Conservation (phyloP, 257 asterid genomes). For the Solanum chmielewskii region DNA sequence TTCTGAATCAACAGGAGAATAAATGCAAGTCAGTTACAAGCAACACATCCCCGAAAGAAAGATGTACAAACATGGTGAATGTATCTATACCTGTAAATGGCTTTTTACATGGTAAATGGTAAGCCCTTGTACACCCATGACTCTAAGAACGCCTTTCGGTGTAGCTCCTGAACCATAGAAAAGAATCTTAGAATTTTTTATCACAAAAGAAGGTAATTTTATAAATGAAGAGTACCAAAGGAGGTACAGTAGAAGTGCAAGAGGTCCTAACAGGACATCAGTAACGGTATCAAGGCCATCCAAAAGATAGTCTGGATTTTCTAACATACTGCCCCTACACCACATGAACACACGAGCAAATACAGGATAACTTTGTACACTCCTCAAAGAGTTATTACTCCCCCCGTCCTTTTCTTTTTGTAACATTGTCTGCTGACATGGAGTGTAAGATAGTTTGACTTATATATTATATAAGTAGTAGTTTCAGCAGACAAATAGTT, state of each 20-base stretch:
- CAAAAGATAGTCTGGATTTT: background rate
- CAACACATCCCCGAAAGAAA: background rate
- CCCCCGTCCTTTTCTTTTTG: background rate
- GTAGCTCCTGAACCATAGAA: slow-evolving; percentile 74
- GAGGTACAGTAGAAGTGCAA: background rate
- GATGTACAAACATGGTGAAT: background rate
- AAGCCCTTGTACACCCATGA: slow-evolving; percentile 97
- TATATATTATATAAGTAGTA: background rate
- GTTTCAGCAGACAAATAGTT: background rate
- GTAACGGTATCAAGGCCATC: background rate
- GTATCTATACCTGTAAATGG: slow-evolving; percentile 78
- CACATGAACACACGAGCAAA: background rate
- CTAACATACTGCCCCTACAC: background rate
- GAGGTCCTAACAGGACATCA: background rate
- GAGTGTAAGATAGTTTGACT: background rate
- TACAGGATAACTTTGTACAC: background rate
- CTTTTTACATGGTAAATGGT: slow-evolving; percentile 98
- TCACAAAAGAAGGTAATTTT: background rate
- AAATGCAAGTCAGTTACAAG: slow-evolving; percentile 5
- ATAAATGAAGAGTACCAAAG: background rate
- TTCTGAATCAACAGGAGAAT: slow-evolving; percentile 40
- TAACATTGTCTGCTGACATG: background rate
- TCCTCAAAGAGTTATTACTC: background rate
- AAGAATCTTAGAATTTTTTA: background rate
- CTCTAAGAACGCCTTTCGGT: slow-evolving; percentile 96